phyloP scores from a whole-genome alignment of 2,329 filamentous ascomycete genomes.

The Aspergillus candidus region DNA sequence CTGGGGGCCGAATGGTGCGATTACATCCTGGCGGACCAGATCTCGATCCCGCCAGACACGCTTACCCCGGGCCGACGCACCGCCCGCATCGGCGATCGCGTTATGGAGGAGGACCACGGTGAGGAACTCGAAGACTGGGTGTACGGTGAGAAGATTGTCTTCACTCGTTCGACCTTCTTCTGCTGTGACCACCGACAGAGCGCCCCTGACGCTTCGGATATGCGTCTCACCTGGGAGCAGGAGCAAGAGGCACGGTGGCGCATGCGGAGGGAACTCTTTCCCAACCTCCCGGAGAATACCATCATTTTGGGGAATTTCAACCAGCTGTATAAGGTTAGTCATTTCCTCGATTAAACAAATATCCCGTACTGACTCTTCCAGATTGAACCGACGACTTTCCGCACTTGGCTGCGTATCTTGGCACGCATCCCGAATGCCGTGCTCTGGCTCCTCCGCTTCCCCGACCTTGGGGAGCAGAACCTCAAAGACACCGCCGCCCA shows the following conservation, averaged over 20 bases:
- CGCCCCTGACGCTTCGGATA: conserved; percentile 64
- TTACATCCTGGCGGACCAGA: conserved; percentile 86
- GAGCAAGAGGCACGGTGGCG: conserved; percentile 78
- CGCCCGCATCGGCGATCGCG: conserved; percentile 62
- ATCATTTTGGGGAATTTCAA: conserved; percentile 98
- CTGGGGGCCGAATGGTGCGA: conserved; percentile 98
- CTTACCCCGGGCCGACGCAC: conserved; percentile 75
- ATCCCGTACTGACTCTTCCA: conserved; percentile 32
- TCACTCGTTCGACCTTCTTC: conserved; percentile 91
- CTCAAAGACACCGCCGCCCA: conserved; percentile 69
- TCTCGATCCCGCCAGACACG: conserved; percentile 75
- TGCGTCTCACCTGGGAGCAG: conserved; percentile 68
- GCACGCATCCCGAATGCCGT: conserved; percentile 78
- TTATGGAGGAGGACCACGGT: conserved; percentile 59
- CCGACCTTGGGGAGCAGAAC: conserved; percentile 83
- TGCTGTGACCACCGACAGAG: conserved; percentile 96
- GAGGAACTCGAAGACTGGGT: conserved; percentile 75
- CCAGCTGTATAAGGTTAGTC: conserved; percentile 84
- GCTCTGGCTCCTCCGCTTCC: conserved; percentile 94
- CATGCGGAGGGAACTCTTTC: conserved; percentile 91
- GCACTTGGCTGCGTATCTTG: conserved; percentile 90
- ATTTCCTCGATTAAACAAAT: not conserved
- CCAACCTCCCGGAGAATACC: conserved; percentile 69
- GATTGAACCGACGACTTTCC: conserved; percentile 96
- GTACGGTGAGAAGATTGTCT: conserved; percentile 95